Percentiles rank a stretch among this genome's conserved stretches.
These are phyloP conservation scores for Neurospora terricola DNA, from an alignment of 495 filamentous ascomycete genomes.

Conservation along the genomic window DNA sequence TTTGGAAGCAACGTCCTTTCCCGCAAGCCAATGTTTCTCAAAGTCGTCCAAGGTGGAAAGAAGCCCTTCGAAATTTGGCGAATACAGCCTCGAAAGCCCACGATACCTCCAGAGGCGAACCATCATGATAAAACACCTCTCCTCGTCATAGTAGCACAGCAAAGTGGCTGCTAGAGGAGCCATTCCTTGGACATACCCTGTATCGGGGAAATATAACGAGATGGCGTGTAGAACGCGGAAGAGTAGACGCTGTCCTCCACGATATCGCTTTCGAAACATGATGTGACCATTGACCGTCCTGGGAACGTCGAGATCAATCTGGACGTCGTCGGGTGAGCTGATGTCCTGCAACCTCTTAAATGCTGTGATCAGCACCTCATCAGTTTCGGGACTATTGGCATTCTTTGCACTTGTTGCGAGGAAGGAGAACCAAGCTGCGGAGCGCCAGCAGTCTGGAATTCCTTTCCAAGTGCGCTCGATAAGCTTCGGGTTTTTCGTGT, in stretches of 20 bases:
- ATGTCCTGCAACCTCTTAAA: constrained; percentile 61
- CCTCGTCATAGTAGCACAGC: constrained; percentile 94
- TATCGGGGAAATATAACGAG: constrained; percentile 79
- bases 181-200: constrained; percentile 98
- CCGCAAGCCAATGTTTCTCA: constrained; percentile 72
- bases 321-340: constrained; percentile 80
- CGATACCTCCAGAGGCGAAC: constrained; percentile 84
- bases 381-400: constrained; percentile 46
- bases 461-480: constrained; percentile 95
- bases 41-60: constrained; percentile 87
- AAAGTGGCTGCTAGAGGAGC: constrained; percentile 86
- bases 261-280: constrained; percentile 92
- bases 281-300: constrained; percentile 93
- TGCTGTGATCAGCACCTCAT: constrained; percentile 59
- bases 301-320: constrained; percentile 96
- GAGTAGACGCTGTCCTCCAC: constrained; percentile 79
- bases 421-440: constrained; percentile 92
- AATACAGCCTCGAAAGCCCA: constrained; percentile 76
- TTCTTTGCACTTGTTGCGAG: constrained; percentile 70
- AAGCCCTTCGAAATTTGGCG: constrained; percentile 72
- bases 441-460: constrained; percentile 91
- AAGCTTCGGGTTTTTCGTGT: constrained; percentile 71
- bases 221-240: constrained; percentile 90
- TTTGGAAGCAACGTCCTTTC: constrained; percentile 63
- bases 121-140: constrained; percentile 88